phyloP scores from a whole-genome alignment of 129 eudicot species.

The Logfia minima region DNA sequence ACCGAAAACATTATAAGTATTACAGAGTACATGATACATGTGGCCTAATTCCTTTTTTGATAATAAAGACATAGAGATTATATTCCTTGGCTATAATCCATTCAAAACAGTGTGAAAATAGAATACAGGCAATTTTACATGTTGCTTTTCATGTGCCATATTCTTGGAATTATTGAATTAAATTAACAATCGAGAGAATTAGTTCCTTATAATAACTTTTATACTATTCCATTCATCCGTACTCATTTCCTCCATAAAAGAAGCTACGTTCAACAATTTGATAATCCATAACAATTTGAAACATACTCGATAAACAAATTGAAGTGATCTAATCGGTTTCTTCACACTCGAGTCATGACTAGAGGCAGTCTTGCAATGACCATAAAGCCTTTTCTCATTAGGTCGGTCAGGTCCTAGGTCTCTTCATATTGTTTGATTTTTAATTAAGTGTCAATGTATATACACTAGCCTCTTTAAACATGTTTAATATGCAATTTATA shows the following conservation, averaged over 20 bases:
- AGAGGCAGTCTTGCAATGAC: conserved; percentile 25
- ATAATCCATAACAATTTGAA: conserved; percentile 19
- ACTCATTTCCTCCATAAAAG: conserved; percentile 12
- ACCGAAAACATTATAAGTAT: neutral
- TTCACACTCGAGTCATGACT: conserved; percentile 18
- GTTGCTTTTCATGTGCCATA: conserved; percentile 33
- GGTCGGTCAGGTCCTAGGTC: neutral
- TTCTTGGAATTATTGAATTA: conserved; percentile 24
- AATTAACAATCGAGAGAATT: conserved; percentile 18
- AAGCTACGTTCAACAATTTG: neutral
- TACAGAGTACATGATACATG: neutral
- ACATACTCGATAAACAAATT: neutral
- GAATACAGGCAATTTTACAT: neutral
- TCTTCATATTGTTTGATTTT: too few species aligned
- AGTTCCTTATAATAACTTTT: conserved; percentile 14
- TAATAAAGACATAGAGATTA: neutral
- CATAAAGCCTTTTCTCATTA: conserved; percentile 9
- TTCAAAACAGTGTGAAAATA: conserved; percentile 11
- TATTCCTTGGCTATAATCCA: conserved; percentile 21
- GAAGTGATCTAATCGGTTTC: conserved; percentile 11
- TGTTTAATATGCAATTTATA: too few species aligned
- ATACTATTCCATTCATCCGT: neutral
- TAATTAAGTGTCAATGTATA: neutral
- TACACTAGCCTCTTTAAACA: neutral
- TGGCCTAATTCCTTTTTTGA: neutral